These are phyloP conservation scores for Protostelium mycophagum DNA, from an alignment of 78 protist species.

Conservation along the genomic window DNA sequence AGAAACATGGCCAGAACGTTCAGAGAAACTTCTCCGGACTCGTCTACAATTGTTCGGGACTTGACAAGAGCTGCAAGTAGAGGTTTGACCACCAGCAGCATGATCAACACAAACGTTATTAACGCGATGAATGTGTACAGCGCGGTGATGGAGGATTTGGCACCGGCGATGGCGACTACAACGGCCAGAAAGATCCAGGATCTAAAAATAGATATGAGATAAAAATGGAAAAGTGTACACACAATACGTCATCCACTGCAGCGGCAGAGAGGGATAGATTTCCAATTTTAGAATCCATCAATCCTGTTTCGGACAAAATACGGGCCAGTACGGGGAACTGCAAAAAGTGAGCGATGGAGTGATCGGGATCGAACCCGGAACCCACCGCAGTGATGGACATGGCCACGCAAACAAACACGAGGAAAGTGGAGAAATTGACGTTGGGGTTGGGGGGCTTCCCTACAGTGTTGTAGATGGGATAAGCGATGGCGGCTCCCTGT, in stretches of 20 bases:
- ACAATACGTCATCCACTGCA: slow-evolving; percentile 63
- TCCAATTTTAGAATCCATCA: slow-evolving; percentile 52
- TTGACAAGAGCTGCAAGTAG: neutral
- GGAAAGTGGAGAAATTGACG: slow-evolving; percentile 28
- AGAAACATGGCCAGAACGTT: neutral
- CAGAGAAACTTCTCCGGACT: neutral
- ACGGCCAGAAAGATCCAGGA: slow-evolving; percentile 68
- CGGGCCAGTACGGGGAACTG: slow-evolving; percentile 73
- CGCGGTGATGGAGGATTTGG: slow-evolving; percentile 16
- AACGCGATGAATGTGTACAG: slow-evolving; percentile 43
- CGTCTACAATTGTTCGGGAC: neutral
- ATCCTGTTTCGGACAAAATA: slow-evolving; percentile 44
- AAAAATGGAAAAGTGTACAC: neutral
- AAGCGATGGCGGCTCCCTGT: slow-evolving; percentile 3
- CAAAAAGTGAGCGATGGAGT: neutral
- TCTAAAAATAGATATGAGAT: neutral
- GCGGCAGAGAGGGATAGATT: slow-evolving; percentile 60
- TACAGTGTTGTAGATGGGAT: neutral
- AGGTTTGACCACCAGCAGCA: slow-evolving; percentile 24
- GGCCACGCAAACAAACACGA: slow-evolving; percentile 62
- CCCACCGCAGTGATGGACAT: slow-evolving; percentile 59
- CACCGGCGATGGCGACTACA: slow-evolving; percentile 24
- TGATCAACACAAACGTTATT: slow-evolving; percentile 20
- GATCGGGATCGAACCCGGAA: neutral
- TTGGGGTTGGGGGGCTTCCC: neutral